phyloP scores from a whole-genome alignment of 108 stramenopile genomes.

The Conticribra guillardii region DNA sequence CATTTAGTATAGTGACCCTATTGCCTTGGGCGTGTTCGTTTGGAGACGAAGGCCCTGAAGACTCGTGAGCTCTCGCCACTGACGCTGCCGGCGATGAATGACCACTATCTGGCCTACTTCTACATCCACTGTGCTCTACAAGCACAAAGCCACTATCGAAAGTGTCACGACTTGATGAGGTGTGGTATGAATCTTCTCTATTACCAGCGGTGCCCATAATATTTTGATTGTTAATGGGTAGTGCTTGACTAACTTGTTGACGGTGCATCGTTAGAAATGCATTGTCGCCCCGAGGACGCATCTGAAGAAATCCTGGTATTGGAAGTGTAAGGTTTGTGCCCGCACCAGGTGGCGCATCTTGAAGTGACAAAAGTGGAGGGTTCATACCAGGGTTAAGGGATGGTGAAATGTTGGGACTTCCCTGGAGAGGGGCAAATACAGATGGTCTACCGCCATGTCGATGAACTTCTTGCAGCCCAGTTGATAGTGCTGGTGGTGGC shows the following conservation, averaged over 20 bases:
- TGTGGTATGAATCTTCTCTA: slow-evolving; percentile 19
- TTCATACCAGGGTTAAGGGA: slow-evolving; percentile 10
- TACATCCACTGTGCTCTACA: slow-evolving; percentile 66
- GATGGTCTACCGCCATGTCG: slow-evolving; percentile 27
- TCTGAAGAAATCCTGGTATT: background rate
- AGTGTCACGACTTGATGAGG: slow-evolving; percentile 41
- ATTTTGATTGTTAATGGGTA: background rate
- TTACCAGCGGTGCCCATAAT: background rate
- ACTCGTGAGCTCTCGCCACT: background rate
- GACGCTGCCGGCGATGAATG: slow-evolving; percentile 31
- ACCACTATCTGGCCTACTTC: slow-evolving; percentile 35
- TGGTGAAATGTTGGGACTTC: slow-evolving; percentile 49
- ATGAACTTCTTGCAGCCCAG: slow-evolving; percentile 10
- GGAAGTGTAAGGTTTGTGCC: background rate
- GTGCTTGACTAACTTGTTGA: background rate
- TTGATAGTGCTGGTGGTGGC: slow-evolving; percentile 24
- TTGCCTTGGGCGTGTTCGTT: slow-evolving; percentile 3
- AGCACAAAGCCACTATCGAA: slow-evolving; percentile 78
- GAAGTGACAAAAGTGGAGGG: slow-evolving; percentile 35
- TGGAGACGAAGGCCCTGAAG: background rate
- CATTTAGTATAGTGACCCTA: slow-evolving; percentile 50
- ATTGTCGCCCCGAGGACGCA: background rate
- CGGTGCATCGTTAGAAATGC: background rate
- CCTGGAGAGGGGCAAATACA: slow-evolving; percentile 52
- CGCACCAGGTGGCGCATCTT: slow-evolving; percentile 3